Conservation (phyloP, 176 grass and related monocot genomes). For the Phragmites australis region DNA sequence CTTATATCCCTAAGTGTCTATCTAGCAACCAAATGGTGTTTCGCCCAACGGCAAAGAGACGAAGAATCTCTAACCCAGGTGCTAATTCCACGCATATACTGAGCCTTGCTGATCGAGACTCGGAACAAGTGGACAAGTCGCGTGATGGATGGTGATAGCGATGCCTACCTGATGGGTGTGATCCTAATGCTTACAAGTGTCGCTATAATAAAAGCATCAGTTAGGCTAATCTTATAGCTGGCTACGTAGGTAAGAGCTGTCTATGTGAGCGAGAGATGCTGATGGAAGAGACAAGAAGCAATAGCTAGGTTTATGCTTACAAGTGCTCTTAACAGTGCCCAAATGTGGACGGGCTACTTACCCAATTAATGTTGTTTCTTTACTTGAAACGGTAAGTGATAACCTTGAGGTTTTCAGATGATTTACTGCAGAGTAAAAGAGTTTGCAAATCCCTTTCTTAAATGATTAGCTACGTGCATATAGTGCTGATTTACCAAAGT, state of each 20-base stretch:
- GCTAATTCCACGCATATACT: too few species aligned
- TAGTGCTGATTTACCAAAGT: background rate
- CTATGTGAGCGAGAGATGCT: background rate
- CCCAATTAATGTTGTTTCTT: too few species aligned
- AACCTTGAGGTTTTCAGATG: background rate
- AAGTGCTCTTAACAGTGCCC: background rate
- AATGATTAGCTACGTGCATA: background rate
- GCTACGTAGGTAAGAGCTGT: too few species aligned
- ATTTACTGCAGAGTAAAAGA: background rate
- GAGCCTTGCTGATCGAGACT: too few species aligned
- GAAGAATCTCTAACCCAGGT: too few species aligned
- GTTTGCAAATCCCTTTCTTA: background rate
- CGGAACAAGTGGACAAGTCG: background rate
- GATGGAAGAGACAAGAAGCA: background rate
- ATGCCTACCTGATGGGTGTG: background rate
- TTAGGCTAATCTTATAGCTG: too few species aligned
- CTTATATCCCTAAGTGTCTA: too few species aligned
- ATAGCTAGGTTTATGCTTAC: background rate
- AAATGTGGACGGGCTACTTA: background rate
- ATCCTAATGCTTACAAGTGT: slow-evolving; percentile 12
- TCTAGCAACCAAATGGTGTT: too few species aligned
- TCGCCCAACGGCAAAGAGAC: too few species aligned
- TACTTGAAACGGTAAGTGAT: background rate
- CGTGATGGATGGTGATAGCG: background rate
- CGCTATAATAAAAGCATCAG: too few species aligned